phyloP scores from a whole-genome alignment of 106 monocot genomes.

The Amphibolis antarctica region DNA sequence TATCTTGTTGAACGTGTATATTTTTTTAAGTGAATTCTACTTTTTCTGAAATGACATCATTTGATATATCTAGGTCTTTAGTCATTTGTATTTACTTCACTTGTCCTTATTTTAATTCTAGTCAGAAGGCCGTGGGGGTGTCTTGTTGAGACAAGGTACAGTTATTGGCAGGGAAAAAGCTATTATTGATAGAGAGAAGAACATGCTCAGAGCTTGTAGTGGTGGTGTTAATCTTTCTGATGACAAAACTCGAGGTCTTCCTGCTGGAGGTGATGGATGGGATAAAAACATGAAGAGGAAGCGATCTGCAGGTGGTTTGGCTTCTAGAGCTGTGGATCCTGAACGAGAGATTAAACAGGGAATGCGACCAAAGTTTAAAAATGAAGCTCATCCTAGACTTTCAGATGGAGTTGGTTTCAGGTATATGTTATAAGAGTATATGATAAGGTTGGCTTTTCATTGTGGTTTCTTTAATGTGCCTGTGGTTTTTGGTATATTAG shows the following conservation, averaged over 20 bases:
- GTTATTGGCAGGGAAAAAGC: slow-evolving; percentile 32
- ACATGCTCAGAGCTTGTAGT: slow-evolving; percentile 30
- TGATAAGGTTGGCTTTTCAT: background rate
- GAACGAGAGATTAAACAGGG: slow-evolving; percentile 54
- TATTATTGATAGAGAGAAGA: slow-evolving; percentile 56
- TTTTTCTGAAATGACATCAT: background rate
- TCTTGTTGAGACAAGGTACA: slow-evolving; percentile 38
- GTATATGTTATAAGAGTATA: slow-evolving; percentile 7
- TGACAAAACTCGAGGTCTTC: slow-evolving; percentile 46
- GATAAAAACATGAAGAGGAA: slow-evolving; percentile 73
- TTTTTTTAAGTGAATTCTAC: background rate
- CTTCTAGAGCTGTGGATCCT: slow-evolving; percentile 38
- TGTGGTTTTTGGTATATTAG: background rate
- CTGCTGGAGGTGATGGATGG: slow-evolving; percentile 65
- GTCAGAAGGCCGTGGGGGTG: slow-evolving; percentile 47
- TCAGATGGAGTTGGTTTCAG: slow-evolving; percentile 47
- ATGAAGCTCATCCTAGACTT: slow-evolving; percentile 35
- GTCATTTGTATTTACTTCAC: background rate
- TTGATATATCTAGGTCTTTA: background rate
- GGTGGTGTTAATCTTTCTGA: slow-evolving; percentile 27
- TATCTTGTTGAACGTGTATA: background rate
- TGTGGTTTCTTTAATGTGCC: background rate
- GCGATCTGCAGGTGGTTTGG: slow-evolving; percentile 58
- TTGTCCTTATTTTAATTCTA: slow-evolving; percentile 21
- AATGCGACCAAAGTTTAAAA: slow-evolving; percentile 34